These are phyloP conservation scores for Pseudozyma sp. DNA, from an alignment of 1,284 basidiomycete species.

Conservation along the genomic window DNA sequence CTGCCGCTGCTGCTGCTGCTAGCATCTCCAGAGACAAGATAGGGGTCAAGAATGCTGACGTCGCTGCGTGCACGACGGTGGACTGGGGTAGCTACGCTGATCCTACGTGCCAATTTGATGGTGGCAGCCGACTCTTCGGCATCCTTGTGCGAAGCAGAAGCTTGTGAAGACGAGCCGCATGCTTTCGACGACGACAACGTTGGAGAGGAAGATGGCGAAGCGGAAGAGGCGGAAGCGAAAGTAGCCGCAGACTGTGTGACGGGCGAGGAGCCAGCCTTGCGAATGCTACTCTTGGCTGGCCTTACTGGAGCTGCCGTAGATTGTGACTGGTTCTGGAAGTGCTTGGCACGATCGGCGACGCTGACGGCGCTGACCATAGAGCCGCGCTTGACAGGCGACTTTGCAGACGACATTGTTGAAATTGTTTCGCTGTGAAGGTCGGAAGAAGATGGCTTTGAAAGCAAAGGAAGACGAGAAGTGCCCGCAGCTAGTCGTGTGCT, in stretches of 20 bases:
- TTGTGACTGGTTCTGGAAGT: conserved; percentile 14
- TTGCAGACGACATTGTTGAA: conserved; percentile 14
- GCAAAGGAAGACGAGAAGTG: conserved; percentile 10
- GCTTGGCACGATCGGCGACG: conserved; percentile 34
- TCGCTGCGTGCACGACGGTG: conserved; percentile 46
- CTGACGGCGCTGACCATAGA: conserved; percentile 29
- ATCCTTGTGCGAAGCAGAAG: not conserved
- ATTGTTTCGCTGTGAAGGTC: not conserved
- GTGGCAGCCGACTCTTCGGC: conserved; percentile 1
- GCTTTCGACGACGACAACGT: not conserved
- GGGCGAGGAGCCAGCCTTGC: conserved; percentile 2
- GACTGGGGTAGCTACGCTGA: conserved; percentile 35
- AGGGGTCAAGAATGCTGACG: conserved; percentile 28
- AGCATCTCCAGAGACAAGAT: conserved; percentile 2
- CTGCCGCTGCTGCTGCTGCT: not conserved
- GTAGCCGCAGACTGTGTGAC: not conserved
- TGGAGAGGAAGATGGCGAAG: not conserved
- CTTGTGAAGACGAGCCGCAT: conserved; percentile 2
- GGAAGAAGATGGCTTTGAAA: not conserved
- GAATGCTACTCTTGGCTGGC: not conserved
- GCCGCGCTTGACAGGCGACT: conserved; percentile 17
- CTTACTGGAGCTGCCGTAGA: not conserved
- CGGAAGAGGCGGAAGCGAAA: not conserved
- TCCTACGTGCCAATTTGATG: conserved; percentile 29
- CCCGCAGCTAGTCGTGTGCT: conserved; percentile 12